Percentiles rank a stretch among this genome's conserved stretches.
These are phyloP conservation scores for Hortiboletus flavorubellus DNA, from an alignment of 768 basidiomycete genomes.

Conservation along the genomic window DNA sequence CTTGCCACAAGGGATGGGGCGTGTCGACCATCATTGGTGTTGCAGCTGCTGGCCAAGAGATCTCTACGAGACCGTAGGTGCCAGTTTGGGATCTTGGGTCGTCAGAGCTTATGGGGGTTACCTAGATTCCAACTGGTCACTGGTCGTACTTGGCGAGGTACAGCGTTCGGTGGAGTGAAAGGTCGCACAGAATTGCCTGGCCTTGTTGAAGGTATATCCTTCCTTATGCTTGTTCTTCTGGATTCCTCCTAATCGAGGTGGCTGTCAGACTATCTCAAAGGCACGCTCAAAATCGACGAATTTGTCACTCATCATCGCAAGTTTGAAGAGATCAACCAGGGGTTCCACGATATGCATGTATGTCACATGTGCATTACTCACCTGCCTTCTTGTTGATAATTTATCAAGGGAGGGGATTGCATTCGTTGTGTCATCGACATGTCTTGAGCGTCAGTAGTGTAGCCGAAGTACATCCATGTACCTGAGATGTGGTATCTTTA, in stretches of 20 bases:
- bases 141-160: constrained; percentile 91
- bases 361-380: constrained; percentile 32
- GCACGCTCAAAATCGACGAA: constrained; percentile 88
- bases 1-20: constrained; percentile 99
- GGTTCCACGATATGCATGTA: constrained; percentile 97
- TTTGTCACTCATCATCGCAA: constrained; percentile 88
- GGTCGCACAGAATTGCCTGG: constrained; percentile 94
- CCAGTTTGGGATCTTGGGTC: neutral
- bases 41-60: constrained; percentile 95
- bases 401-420: constrained; percentile 63
- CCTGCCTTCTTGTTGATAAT: constrained; percentile 1
- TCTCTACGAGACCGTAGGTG: constrained; percentile 80
- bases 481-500: constrained; percentile 5
- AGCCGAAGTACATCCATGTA: neutral
- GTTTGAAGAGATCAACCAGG: constrained; percentile 75
- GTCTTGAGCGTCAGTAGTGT: constrained; percentile 38
- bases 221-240: neutral
- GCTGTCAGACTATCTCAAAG: constrained; percentile 69
- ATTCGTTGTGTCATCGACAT: constrained; percentile 96
- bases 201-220: constrained; percentile 73
- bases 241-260: neutral
- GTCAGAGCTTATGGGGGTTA: constrained; percentile 5
- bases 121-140: constrained; percentile 66
- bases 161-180: constrained; percentile 97
- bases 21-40: constrained; percentile 95